phyloP scores from a whole-genome alignment of 192 early-diverging fungal genomes.

The Geosiphon pyriformis region DNA sequence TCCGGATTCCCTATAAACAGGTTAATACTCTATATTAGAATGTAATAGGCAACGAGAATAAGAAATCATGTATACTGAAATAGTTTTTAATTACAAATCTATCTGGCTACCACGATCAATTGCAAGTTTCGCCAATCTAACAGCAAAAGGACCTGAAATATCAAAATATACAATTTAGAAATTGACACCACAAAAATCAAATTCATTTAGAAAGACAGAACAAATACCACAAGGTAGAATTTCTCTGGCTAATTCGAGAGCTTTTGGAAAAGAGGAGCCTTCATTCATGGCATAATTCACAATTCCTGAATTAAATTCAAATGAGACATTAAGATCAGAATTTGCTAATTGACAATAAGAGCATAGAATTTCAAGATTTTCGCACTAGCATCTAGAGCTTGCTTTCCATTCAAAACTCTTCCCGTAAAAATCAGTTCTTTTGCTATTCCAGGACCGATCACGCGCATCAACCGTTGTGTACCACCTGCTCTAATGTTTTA shows the following conservation, averaged over 20 bases:
- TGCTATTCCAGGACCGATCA: constrained; percentile 80
- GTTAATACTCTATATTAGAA: neutral
- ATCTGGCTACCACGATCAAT: constrained; percentile 76
- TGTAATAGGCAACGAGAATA: neutral
- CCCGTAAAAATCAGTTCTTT: constrained; percentile 95
- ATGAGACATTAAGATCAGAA: too few species aligned
- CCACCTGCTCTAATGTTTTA: constrained; percentile 72
- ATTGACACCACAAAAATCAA: neutral
- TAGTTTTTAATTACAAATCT: constrained; percentile 56
- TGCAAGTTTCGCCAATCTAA: constrained; percentile 87
- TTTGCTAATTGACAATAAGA: too few species aligned
- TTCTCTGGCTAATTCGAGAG: constrained; percentile 69
- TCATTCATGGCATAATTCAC: constrained; percentile 68
- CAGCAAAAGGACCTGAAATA: constrained; percentile 73
- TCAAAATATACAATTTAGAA: neutral
- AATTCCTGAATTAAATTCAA: constrained; percentile 55
- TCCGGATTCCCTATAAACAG: constrained; percentile 60
- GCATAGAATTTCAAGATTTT: too few species aligned
- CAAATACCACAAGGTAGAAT: constrained; percentile 55
- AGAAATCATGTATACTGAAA: neutral
- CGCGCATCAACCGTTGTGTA: constrained; percentile 81
- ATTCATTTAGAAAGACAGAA: neutral
- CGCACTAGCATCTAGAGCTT: constrained; percentile 59
- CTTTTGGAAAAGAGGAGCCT: constrained; percentile 62
- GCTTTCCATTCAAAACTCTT: constrained; percentile 53